phyloP scores from a whole-genome alignment of 306 rosid species.

The Macrotyloma uniflorum region DNA sequence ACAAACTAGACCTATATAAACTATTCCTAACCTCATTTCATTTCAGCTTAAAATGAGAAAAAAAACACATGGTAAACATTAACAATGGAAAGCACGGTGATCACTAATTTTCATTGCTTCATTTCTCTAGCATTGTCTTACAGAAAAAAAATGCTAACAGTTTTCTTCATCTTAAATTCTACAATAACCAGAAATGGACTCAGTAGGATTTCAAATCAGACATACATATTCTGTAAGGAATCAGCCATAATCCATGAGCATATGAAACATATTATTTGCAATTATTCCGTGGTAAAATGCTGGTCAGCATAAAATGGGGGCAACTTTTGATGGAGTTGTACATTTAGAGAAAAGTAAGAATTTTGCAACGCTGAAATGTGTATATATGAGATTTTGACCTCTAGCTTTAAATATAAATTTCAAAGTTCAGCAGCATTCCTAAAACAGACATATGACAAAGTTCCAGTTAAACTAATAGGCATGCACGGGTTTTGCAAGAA shows the following conservation, averaged over 20 bases:
- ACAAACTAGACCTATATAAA: too few species aligned
- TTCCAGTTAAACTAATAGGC: neutral
- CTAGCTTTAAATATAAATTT: neutral
- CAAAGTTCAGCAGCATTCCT: neutral
- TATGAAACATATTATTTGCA: neutral
- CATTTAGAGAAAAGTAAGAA: neutral
- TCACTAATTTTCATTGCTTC: neutral
- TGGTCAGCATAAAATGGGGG: neutral
- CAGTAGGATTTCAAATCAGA: neutral
- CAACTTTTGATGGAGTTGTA: neutral
- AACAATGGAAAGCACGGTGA: neutral
- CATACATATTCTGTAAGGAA: neutral
- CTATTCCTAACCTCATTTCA: too few species aligned
- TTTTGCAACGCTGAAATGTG: neutral
- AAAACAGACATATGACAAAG: neutral
- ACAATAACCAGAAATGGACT: neutral
- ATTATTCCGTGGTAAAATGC: neutral
- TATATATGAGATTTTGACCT: neutral
- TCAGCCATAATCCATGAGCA: neutral
- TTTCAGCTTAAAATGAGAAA: too few species aligned
- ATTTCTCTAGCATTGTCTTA: neutral
- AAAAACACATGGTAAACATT: neutral
- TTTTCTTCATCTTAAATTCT: neutral
- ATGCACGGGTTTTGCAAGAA: neutral
- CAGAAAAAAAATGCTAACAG: neutral